Conservation (phyloP, 2,329 filamentous ascomycete species). For the Exophiala oligosperma region DNA sequence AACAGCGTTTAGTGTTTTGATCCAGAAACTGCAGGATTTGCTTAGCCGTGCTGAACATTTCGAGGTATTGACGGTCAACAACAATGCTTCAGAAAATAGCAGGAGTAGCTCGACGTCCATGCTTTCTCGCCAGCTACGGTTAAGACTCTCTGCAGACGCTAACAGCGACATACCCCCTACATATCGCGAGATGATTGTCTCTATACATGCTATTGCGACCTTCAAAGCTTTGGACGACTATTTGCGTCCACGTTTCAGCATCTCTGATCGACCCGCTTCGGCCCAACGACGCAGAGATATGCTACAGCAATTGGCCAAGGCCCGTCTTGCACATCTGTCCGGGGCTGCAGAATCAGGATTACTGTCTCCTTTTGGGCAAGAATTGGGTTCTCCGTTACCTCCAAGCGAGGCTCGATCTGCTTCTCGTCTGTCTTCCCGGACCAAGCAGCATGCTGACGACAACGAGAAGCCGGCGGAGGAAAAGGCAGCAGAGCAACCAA, state of each 20-base stretch:
- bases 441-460: conserved; percentile 28
- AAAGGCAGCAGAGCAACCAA: conserved; percentile 38
- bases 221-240: conserved; percentile 98
- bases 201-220: conserved; percentile 95
- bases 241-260: conserved; percentile 80
- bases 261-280: conserved; percentile 71
- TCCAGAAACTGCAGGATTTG: conserved; percentile 92
- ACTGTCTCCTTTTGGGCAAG: conserved; percentile 28
- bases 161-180: conserved; percentile 83
- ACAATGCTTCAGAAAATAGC: conserved; percentile 86
- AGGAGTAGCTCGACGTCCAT: conserved; percentile 91
- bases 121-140: conserved; percentile 90
- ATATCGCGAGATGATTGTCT: conserved; percentile 95
- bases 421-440: conserved; percentile 39
- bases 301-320: conserved; percentile 73
- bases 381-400: conserved; percentile 16
- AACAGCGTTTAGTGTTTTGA: conserved; percentile 85
- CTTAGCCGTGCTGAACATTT: conserved; percentile 97
- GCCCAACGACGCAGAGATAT: conserved; percentile 61
- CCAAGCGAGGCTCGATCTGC: conserved; percentile 45
- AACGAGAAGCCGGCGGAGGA: conserved; percentile 12
- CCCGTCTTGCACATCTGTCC: conserved; percentile 58
- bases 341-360: conserved; percentile 35
- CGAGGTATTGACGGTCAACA: conserved; percentile 92
- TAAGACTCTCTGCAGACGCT: conserved; percentile 86